Evolutionary conservation across 768 basidiomycete species (phyloP).

Genomic region (Calocybe cyanea): DNA sequence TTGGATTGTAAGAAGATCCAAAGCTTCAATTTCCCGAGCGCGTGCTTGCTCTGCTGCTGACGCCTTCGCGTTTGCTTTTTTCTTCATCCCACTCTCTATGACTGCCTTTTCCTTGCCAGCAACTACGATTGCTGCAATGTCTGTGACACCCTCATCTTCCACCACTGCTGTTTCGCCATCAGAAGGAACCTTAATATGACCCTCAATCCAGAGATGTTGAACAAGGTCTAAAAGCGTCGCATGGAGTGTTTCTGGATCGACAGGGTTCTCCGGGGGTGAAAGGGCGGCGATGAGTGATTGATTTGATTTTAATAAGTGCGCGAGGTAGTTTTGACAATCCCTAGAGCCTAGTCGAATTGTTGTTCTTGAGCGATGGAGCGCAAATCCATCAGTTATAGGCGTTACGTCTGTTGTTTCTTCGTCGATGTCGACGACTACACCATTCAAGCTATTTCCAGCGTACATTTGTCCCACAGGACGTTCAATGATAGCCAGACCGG

Average conservation of each 20-base stretch:
- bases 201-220: slow-evolving; percentile 57
- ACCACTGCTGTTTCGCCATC: slow-evolving; percentile 62
- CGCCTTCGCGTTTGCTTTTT: slow-evolving; percentile 65
- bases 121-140: slow-evolving; percentile 86
- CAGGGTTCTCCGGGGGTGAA: slow-evolving; percentile 47
- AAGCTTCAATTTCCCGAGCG: slow-evolving; percentile 76
- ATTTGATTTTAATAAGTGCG: slow-evolving; percentile 67
- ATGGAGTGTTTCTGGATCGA: slow-evolving; percentile 44
- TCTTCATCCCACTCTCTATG: slow-evolving; percentile 82
- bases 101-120: slow-evolving; percentile 90
- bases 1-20: slow-evolving; percentile 75
- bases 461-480: slow-evolving; percentile 85
- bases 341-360: slow-evolving; percentile 62
- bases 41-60: slow-evolving; percentile 79
- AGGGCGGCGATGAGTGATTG: slow-evolving; percentile 56
- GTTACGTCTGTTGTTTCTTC: slow-evolving; percentile 72
- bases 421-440: slow-evolving; percentile 81
- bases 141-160: slow-evolving; percentile 84
- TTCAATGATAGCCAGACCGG: slow-evolving; percentile 76
- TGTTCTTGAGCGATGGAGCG: slow-evolving; percentile 50
- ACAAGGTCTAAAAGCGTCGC: slow-evolving; percentile 60
- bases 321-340: slow-evolving; percentile 75
- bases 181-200: slow-evolving; percentile 68
- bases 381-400: slow-evolving; percentile 71
- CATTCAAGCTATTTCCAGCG: slow-evolving; percentile 65